Evolutionary conservation across 257 asterid species (phyloP), one percentile per base, ranked within the genome.

Genomic region (Solanum bulbocastanum): DNA sequence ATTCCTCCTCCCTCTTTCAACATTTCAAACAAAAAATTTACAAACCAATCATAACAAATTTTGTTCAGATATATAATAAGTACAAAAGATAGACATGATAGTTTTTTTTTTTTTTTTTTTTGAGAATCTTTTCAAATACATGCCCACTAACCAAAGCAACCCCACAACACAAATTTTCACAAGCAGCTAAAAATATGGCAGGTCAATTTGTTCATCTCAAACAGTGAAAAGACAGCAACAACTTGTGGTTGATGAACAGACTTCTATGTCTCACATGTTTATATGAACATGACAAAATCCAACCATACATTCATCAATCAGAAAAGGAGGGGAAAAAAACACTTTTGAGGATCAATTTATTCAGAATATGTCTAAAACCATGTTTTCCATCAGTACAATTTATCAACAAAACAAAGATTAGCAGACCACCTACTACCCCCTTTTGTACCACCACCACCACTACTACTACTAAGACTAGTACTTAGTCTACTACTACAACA

Each of bases 381-480:
- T 36, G 87, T 76, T 88, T 56, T 5, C 86, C 90, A 90, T 86
- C 88, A 85, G 88, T 85, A 85, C 90, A 90, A 83, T 73, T 81
- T 91, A 86, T 88, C 72, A 75, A 86, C 88, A 83, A 84, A 73
- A 72, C 79, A 79, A 75, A 66, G 84, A 79, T 86, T 60, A 88
- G 42, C 25, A 44, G 60, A 83, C 84, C 66, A 27, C 62, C 79
- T 16, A 71, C n/a, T 56, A 18, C n/a, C 76, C 73, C 16, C 85
- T 82, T 90, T 75, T 86, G 82, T 87, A 74, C 91, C 42, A 62
- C 79, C 44, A 84, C 49, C 8, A 65, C 39, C 2, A 62, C 87
- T 82, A 82, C 20, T 60, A 65, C 73, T 35, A 22, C 44, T 32
- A 60, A 72, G 78, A 36, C 68, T n/a, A 46, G 56, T 46, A 46